Conservation (phyloP, 108 stramenopile species). For the Parietichytrium sp. region DNA sequence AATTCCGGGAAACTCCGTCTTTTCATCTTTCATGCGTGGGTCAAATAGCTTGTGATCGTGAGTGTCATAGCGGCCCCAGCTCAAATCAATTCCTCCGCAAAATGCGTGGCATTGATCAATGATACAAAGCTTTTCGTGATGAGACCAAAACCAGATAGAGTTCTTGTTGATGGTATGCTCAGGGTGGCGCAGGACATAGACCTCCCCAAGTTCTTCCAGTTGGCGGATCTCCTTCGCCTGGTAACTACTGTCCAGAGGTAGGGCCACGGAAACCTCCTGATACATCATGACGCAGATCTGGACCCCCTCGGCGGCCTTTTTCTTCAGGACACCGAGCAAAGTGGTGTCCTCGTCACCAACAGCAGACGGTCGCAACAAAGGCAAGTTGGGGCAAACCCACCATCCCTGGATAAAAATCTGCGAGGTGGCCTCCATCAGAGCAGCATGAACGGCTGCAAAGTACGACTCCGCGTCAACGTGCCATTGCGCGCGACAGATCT, state of each 20-base stretch:
- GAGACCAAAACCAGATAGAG: constrained; percentile 40
- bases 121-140: constrained; percentile 51
- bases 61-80: constrained; percentile 65
- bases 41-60: constrained; percentile 5
- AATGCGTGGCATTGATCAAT: constrained; percentile 55
- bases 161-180: not conserved
- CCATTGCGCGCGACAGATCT: not conserved
- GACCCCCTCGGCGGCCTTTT: constrained; percentile 6
- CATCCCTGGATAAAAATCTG: constrained; percentile 32
- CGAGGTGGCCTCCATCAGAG: not conserved
- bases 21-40: not conserved
- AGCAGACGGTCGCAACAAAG: not conserved
- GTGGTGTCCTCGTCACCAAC: not conserved
- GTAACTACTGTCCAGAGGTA: constrained; percentile 1
- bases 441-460: not conserved
- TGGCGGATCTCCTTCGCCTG: constrained; percentile 13
- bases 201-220: not conserved
- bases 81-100: constrained; percentile 71
- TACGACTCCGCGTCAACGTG: not conserved
- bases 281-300: constrained; percentile 7
- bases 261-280: not conserved
- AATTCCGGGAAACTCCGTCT: constrained; percentile 36
- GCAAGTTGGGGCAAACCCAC: constrained; percentile 35
- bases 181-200: constrained; percentile 35
- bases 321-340: not conserved